phyloP scores from a whole-genome alignment of 225 moss, liverwort and hornwort genomes.

The Lunularia cruciata region DNA sequence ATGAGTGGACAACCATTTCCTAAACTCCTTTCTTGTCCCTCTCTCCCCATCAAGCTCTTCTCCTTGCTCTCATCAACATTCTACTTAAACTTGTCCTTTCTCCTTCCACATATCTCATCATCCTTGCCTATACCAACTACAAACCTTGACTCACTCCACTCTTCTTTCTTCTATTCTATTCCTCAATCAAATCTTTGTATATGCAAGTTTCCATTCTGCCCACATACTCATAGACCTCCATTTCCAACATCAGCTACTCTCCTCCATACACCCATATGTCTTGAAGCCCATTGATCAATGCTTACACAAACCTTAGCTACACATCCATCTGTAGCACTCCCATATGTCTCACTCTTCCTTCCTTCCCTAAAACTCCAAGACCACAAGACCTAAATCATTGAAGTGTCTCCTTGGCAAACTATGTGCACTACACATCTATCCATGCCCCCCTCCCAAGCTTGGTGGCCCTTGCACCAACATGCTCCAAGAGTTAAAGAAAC shows the following conservation, averaged over 20 bases:
- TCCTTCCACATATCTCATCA: constrained; percentile 13
- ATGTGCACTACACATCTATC: too few species aligned
- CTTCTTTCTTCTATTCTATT: background rate
- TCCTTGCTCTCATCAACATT: constrained; percentile 15
- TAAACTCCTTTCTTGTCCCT: constrained; percentile 21
- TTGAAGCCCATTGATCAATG: background rate
- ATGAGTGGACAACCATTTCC: constrained; percentile 77
- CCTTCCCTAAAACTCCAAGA: background rate
- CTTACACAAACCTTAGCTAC: background rate
- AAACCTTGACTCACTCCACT: background rate
- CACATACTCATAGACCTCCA: background rate
- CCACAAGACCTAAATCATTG: too few species aligned
- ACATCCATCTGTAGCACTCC: background rate
- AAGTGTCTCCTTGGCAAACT: too few species aligned
- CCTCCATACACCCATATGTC: too few species aligned
- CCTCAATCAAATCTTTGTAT: background rate
- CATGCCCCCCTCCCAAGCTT: too few species aligned
- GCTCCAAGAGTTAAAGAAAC: too few species aligned
- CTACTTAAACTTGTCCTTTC: background rate
- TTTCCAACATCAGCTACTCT: constrained; percentile 1
- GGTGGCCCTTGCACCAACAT: too few species aligned
- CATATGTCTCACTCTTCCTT: background rate
- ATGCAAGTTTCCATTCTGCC: background rate
- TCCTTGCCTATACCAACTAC: background rate
- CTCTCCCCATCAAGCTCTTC: constrained; percentile 35